phyloP scores from a whole-genome alignment of 257 asterid genomes.

The Parsonsia alboflavescens region DNA sequence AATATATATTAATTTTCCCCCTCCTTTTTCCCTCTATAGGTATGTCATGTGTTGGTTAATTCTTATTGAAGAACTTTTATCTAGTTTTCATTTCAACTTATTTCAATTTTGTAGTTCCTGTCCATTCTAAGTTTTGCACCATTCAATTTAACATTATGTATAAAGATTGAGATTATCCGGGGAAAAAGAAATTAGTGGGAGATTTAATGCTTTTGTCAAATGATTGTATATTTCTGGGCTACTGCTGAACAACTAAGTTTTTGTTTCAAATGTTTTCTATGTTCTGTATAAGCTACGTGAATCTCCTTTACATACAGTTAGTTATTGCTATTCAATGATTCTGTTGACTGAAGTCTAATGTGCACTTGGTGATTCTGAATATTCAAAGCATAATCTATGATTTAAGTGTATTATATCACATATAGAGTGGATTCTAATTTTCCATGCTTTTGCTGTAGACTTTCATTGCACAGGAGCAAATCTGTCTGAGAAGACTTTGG shows the following conservation, averaged over 20 bases:
- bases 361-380: slow-evolving; percentile 1
- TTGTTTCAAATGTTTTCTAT: not conserved
- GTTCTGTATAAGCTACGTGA: not conserved
- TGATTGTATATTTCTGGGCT: not conserved
- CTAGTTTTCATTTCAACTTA: not conserved
- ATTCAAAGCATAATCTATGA: too few relatives aligned
- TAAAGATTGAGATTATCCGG: not conserved
- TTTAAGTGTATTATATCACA: not conserved
- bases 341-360: too few relatives aligned
- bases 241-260: not conserved
- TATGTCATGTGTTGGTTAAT: not conserved
- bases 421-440: not conserved
- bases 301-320: not conserved
- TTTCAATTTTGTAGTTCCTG: not conserved
- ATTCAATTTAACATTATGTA: not conserved
- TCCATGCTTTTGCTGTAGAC: slow-evolving; percentile 43
- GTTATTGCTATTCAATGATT: not conserved
- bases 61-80: not conserved
- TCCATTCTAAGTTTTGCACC: not conserved
- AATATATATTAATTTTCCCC: not conserved
- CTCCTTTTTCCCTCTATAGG: not conserved
- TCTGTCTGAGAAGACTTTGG: slow-evolving; percentile 75
- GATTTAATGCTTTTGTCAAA: not conserved
- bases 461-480: slow-evolving; percentile 91
- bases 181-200: not conserved